phyloP scores from a whole-genome alignment of 148 eudicot species.

The Chenopodium album region DNA sequence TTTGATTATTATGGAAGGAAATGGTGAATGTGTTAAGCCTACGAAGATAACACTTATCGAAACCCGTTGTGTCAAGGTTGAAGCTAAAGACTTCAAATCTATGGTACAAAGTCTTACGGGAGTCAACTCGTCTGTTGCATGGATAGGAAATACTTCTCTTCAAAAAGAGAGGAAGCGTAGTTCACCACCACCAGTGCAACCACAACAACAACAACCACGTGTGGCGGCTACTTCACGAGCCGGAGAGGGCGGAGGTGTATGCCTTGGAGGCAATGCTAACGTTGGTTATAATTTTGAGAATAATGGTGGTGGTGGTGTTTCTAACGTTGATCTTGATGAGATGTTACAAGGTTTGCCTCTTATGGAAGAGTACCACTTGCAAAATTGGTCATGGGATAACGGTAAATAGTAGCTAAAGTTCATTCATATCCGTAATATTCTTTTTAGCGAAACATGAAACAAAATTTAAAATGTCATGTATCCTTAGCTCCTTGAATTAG shows the following conservation, averaged over 20 bases:
- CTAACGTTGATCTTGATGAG: constrained; percentile 5
- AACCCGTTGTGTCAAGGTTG: constrained; percentile 35
- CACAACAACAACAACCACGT: neutral
- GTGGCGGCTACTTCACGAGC: neutral
- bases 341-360: constrained; percentile 15
- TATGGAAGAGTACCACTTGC: constrained; percentile 7
- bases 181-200: neutral
- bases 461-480: too few species aligned
- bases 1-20: constrained; percentile 1
- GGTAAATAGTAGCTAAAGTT: neutral
- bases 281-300: neutral
- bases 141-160: neutral
- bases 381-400: constrained; percentile 12
- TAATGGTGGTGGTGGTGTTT: neutral
- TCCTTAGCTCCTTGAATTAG: too few species aligned
- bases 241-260: neutral
- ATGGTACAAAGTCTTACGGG: constrained; percentile 56
- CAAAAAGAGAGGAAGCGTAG: neutral
- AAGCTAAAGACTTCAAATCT: constrained; percentile 41
- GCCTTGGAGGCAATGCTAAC: neutral
- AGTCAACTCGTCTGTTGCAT: constrained; percentile 20
- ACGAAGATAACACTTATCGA: constrained; percentile 40
- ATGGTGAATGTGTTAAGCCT: neutral
- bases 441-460: neutral
- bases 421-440: neutral